phyloP scores from a whole-genome alignment of 2,329 filamentous ascomycete species.

The Fusarium albosuccineum region DNA sequence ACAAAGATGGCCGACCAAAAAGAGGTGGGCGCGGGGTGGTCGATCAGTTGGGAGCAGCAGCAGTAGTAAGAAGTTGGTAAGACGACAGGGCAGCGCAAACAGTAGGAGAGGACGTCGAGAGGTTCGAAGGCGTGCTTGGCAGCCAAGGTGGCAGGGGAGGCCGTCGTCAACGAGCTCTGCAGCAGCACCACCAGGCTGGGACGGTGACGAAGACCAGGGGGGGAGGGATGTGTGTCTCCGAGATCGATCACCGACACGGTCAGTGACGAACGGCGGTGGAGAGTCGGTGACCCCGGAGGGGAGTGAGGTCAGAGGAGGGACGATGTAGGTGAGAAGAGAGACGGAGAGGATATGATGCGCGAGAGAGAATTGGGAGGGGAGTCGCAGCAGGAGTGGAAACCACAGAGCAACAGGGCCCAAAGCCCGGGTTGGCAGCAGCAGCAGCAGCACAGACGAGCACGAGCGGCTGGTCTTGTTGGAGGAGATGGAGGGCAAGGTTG shows the following conservation, averaged over 20 bases:
- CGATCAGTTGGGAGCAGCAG: slow-evolving; percentile 19
- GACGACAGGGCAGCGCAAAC: slow-evolving; percentile 31
- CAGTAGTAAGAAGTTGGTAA: slow-evolving; percentile 35
- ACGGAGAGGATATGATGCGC: not conserved
- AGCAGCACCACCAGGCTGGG: slow-evolving; percentile 38
- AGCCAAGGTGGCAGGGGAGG: slow-evolving; percentile 21
- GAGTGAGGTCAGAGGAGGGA: slow-evolving; percentile 26
- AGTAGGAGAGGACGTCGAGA: slow-evolving; percentile 18
- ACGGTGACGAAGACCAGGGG: slow-evolving; percentile 34
- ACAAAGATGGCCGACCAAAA: slow-evolving; percentile 26
- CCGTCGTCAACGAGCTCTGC: slow-evolving; percentile 25
- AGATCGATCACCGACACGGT: slow-evolving; percentile 33
- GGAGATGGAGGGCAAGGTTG: slow-evolving; percentile 11
- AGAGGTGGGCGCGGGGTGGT: slow-evolving; percentile 30
- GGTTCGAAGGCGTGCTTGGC: slow-evolving; percentile 36
- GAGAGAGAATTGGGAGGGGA: not conserved
- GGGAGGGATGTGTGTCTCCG: slow-evolving; percentile 10
- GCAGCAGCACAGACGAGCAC: not conserved
- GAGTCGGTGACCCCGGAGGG: slow-evolving; percentile 24
- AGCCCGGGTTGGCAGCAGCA: not conserved
- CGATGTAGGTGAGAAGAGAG: slow-evolving; percentile 5
- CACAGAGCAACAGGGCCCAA: slow-evolving; percentile 1
- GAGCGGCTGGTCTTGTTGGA: not conserved
- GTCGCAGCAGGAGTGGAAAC: not conserved
- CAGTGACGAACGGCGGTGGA: slow-evolving; percentile 36